These are phyloP conservation scores for Pilaira anomala DNA, from an alignment of 192 early-diverging fungal genomes.

Conservation along the genomic window DNA sequence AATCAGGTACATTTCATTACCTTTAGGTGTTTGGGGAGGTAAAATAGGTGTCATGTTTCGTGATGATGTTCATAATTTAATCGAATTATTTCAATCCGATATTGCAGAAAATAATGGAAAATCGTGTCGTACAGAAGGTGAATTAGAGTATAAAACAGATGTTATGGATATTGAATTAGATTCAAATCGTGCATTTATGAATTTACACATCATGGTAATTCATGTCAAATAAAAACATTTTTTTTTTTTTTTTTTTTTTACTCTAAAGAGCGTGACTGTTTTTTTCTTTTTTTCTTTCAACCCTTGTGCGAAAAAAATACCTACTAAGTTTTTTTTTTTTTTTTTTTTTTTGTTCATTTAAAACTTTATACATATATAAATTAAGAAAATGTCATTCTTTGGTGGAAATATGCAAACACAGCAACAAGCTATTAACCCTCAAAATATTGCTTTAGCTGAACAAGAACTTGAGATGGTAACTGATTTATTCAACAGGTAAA, in stretches of 20 bases:
- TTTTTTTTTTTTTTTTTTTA: background rate
- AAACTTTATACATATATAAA: background rate
- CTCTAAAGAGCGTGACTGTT: too few species aligned
- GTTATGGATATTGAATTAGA: constrained; percentile 20
- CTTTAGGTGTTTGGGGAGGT: constrained; percentile 34
- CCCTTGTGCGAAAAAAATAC: too few species aligned
- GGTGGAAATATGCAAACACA: constrained; percentile 24
- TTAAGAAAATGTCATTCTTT: constrained; percentile 15
- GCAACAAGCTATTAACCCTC: constrained; percentile 53
- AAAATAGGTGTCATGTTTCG: constrained; percentile 28
- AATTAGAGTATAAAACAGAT: constrained; percentile 11
- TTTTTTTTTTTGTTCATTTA: background rate
- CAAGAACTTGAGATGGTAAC: constrained; percentile 83
- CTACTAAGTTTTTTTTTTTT: constrained; percentile 6
- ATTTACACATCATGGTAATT: constrained; percentile 18
- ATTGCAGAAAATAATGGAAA: constrained; percentile 2
- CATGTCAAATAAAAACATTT: constrained; percentile 4
- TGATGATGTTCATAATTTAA: constrained; percentile 21
- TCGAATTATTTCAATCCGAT: constrained; percentile 6
- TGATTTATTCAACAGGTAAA: constrained; percentile 72
- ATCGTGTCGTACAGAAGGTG: background rate
- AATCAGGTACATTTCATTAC: constrained; percentile 23
- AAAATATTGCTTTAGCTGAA: constrained; percentile 72
- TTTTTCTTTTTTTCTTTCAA: too few species aligned
- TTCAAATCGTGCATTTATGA: constrained; percentile 19